Evolutionary conservation across 139 green algal genomes (phyloP).

Genomic region (Chlamydomonas sphaeroides): DNA sequence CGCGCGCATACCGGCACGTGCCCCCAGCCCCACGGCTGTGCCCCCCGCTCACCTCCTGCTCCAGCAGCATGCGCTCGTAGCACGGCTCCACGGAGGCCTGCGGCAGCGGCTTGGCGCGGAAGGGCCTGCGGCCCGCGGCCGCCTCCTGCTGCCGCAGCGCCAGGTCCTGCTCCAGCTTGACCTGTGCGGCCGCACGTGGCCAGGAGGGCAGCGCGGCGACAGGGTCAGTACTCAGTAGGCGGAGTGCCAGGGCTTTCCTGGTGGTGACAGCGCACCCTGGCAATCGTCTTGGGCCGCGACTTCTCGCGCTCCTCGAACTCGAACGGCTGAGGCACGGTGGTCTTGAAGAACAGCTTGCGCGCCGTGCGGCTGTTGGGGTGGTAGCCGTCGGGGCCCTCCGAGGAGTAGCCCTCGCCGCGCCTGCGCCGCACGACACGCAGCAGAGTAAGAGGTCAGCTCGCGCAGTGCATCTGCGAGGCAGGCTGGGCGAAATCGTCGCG

Average conservation of each 20-base stretch:
- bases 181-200: conserved; percentile 20
- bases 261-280: conserved; percentile 20
- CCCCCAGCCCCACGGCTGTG: no score
- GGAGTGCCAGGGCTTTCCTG: no score
- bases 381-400: conserved; percentile 21
- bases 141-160: conserved; percentile 58
- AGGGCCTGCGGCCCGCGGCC: conserved; percentile 45
- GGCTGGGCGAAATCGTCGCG: not conserved
- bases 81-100: conserved; percentile 44
- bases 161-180: conserved; percentile 74
- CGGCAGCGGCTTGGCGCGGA: conserved; percentile 61
- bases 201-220: not conserved
- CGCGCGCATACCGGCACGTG: no score
- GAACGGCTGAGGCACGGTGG: conserved; percentile 56
- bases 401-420: conserved; percentile 1
- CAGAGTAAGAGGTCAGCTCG: no score
- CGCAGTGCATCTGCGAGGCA: not conserved
- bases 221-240: not conserved
- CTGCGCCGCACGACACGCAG: no score
- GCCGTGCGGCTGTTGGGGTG: not conserved
- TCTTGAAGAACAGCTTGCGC: conserved; percentile 27
- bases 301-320: conserved; percentile 56
- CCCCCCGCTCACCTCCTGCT: conserved; percentile 41
- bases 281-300: conserved; percentile 54
- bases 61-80: conserved; percentile 55